phyloP scores from a whole-genome alignment of 352 stramenopile genomes.

The Pythium aristosporum region DNA sequence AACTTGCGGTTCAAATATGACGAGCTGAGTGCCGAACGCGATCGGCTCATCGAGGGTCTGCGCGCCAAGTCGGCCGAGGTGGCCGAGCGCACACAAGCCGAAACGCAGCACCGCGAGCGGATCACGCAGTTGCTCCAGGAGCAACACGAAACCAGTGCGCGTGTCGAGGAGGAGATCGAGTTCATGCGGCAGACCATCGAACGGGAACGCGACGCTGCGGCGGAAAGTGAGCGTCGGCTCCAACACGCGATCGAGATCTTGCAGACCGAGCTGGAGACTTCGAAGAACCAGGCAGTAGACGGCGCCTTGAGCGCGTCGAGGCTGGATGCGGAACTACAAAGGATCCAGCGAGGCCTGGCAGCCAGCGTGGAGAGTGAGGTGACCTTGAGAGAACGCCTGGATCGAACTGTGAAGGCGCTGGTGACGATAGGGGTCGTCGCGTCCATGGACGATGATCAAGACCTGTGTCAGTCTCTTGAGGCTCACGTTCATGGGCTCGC shows the following conservation, averaged over 20 bases:
- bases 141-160: constrained; percentile 7
- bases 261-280: constrained; percentile 4
- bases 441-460: background rate
- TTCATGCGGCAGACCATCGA: constrained; percentile 13
- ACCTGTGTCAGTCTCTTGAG: background rate
- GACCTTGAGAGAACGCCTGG: background rate
- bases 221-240: constrained; percentile 12
- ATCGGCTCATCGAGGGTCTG: constrained; percentile 13
- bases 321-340: constrained; percentile 4
- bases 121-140: constrained; percentile 7
- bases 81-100: constrained; percentile 4
- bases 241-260: constrained; percentile 5
- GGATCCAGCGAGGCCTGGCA: background rate
- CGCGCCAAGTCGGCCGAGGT: constrained; percentile 12
- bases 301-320: background rate
- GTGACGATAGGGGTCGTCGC: background rate
- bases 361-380: constrained; percentile 4
- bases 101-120: constrained; percentile 5
- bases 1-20: constrained; percentile 10
- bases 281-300: background rate
- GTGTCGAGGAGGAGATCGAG: constrained; percentile 15
- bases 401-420: constrained; percentile 2
- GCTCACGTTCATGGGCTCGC: background rate
- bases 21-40: constrained; percentile 2
- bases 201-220: constrained; percentile 9